Percentiles rank a stretch among this genome's conserved stretches.
These are phyloP conservation scores for Microsporum ferrugineum DNA, from an alignment of 2,329 filamentous ascomycete species.

Conservation along the genomic window DNA sequence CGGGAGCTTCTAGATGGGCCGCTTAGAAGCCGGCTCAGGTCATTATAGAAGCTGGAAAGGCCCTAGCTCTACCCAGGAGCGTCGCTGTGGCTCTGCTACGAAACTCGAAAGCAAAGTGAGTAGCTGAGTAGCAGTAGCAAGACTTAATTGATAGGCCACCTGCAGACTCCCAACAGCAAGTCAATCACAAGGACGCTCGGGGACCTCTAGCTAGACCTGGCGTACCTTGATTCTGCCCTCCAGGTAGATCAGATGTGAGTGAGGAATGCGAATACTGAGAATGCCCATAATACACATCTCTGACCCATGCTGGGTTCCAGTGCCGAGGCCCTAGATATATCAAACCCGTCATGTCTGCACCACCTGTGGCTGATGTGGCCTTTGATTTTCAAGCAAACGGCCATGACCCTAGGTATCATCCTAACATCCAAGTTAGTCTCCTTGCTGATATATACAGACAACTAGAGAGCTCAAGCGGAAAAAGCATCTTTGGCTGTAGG, in stretches of 20 bases:
- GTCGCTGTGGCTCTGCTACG: not conserved
- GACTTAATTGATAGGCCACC: not conserved
- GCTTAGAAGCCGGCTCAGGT: not conserved
- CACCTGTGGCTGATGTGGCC: not conserved
- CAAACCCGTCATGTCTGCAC: not conserved
- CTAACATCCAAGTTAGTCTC: constrained; percentile 15
- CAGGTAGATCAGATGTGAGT: constrained; percentile 22
- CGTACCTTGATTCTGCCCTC: constrained; percentile 18
- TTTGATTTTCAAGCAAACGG: not conserved
- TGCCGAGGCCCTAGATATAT: not conserved
- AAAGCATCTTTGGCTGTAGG: constrained; percentile 21
- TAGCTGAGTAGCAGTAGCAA: constrained; percentile 11
- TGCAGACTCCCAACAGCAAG: constrained; percentile 4
- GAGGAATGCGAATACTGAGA: not conserved
- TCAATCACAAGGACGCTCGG: constrained; percentile 17
- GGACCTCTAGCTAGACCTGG: constrained; percentile 18
- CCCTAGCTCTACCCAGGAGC: not conserved
- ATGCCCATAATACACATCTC: not conserved
- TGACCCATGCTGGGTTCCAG: not conserved
- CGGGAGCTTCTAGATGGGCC: constrained; percentile 9
- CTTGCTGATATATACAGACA: constrained; percentile 15
- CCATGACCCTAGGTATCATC: constrained; percentile 11
- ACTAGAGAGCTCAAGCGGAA: constrained; percentile 4
- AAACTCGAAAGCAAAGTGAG: constrained; percentile 9
- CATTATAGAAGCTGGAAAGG: not conserved